phyloP scores from a whole-genome alignment of 371 early-diverging fungal species.

The Mucor sp. region DNA sequence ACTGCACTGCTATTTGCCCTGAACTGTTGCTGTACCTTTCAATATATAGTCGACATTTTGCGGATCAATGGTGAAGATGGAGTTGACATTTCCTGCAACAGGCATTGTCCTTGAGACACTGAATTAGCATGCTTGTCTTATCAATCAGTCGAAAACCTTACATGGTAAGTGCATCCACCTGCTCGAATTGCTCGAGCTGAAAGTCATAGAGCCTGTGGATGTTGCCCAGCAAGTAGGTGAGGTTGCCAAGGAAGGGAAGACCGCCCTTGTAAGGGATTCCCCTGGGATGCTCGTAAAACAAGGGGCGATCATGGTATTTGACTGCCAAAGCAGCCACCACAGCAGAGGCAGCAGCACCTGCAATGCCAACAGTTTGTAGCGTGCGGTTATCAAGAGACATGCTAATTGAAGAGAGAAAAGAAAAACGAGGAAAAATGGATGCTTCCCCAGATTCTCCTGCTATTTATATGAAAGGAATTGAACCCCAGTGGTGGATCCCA shows the following conservation, averaged over 20 bases:
- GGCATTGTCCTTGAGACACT: constrained; percentile 20
- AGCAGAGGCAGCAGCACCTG: constrained; percentile 16
- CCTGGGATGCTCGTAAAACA: constrained; percentile 38
- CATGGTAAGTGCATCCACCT: constrained; percentile 22
- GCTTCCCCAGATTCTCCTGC: not conserved
- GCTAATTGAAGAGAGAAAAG: not conserved
- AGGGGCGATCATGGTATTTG: constrained; percentile 39
- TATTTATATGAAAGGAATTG: not conserved
- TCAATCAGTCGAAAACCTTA: constrained; percentile 1
- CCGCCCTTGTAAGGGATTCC: constrained; percentile 29
- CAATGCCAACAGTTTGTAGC: constrained; percentile 9
- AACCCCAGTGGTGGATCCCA: not conserved
- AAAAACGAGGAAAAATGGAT: not conserved
- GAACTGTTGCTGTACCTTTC: constrained; percentile 1
- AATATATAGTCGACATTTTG: constrained; percentile 42
- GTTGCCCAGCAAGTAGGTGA: constrained; percentile 24
- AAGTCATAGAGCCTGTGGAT: constrained; percentile 26
- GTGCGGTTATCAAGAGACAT: constrained; percentile 9
- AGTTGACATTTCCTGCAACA: constrained; percentile 31
- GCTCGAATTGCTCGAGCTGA: constrained; percentile 7
- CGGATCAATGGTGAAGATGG: constrained; percentile 45
- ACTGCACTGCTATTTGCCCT: not conserved
- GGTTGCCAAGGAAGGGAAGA: constrained; percentile 32
- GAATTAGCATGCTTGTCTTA: not conserved
- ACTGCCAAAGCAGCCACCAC: constrained; percentile 19